A percentile compares a stretch with the other conserved stretches of the same genome.
These are phyloP conservation scores for Cetraspora pellucida DNA, from an alignment of 192 early-diverging fungal genomes.

Conservation along the genomic window DNA sequence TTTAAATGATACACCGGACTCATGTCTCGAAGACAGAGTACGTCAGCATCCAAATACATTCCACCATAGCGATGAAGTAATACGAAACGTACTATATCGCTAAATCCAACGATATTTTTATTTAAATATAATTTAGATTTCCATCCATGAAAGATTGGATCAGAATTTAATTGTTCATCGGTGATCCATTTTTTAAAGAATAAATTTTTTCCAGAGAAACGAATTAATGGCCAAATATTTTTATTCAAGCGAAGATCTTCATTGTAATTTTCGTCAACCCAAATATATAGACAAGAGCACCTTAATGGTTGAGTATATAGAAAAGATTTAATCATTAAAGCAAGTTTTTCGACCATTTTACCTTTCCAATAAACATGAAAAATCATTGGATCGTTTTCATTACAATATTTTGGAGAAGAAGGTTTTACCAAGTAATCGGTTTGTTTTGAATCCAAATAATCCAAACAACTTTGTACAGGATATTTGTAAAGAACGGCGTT, in stretches of 20 bases:
- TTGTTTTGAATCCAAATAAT: not conserved
- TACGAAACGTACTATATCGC: conserved; percentile 42
- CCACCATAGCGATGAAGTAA: conserved; percentile 43
- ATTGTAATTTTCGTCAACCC: conserved; percentile 38
- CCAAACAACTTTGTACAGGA: not conserved
- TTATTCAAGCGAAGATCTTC: conserved; percentile 29
- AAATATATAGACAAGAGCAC: conserved; percentile 35
- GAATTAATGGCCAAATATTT: not conserved
- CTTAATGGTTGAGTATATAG: conserved; percentile 41
- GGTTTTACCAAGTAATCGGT: not conserved
- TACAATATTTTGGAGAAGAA: not conserved
- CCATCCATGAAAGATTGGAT: not conserved
- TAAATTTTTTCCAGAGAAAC: not conserved
- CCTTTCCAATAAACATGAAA: conserved; percentile 47
- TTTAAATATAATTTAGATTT: not conserved
- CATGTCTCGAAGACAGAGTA: conserved; percentile 42
- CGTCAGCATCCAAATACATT: conserved; percentile 45
- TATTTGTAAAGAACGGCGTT: no score
- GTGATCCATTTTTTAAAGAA: conserved; percentile 2
- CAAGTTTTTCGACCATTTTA: conserved; percentile 38
- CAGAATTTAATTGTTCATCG: conserved; percentile 9
- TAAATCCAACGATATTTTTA: conserved; percentile 33
- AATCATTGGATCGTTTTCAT: conserved; percentile 35
- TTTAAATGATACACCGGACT: conserved; percentile 40
- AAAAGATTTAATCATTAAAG: conserved; percentile 34